Base-by-base conservation (phyloP, 352 stramenopile genomes). In the Poterioochromonas sp. region DNA sequence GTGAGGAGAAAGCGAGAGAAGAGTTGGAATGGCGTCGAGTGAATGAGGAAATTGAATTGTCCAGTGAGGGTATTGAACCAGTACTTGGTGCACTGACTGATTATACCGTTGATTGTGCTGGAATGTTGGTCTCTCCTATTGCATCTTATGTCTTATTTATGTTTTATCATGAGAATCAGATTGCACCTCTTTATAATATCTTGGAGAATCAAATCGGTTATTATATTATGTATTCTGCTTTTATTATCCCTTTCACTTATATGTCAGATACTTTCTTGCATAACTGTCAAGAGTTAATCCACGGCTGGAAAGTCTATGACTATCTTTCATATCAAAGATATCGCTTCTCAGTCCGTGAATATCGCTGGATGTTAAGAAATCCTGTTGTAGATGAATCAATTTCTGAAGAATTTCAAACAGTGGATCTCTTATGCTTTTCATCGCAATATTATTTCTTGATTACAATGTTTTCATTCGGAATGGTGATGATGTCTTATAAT, bases 281-380 rank as follows among this genome's bases (percentile, higher is more conserved):
- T 0, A 97, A 96, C 82, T 95, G 91, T 37, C 90, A 97, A 76
- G 94, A 98, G 80, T 88, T 98, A 18, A 86, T 94, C 11, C 91
- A 97, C 77, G 94, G 94, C 8, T 98, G 93, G 92, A 95, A 95
- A 82, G 87, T 98, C 12, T 97, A 97, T 85, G 94, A 98, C 84
- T 98, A 97, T 83, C 86, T 97, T 3, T 90, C 90, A 44, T 98
- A 98, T 82, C 91, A 97, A 80, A 86, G 92, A 76, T 96, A 97
- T 81, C 88, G 93, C 40, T 98, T 98, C 82, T 85, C 84, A 18
- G 94, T 95, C 41, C 88, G 94, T 26, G 90, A 97, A 44, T 85
- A 92, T 49, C 87, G 90, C 35, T 98, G 94, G 94, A 93, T 93
- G 77, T 89, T 98, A 64, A 78, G 85, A 22, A 82, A 86, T 20